Evolutionary conservation across 1,284 basidiomycete species (phyloP).

Genomic region (Earliella scabrosa): DNA sequence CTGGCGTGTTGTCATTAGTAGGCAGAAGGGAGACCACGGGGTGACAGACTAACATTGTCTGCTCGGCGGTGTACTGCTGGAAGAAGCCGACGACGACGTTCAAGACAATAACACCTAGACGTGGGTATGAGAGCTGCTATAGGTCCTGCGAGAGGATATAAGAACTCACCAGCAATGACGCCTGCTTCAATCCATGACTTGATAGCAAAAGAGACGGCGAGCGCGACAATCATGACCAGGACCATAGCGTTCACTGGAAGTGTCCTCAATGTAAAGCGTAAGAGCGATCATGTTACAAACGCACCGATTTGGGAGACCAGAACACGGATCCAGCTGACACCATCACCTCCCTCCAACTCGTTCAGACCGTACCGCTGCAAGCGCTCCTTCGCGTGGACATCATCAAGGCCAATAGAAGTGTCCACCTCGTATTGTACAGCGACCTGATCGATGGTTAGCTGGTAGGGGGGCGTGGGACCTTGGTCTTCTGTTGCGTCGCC

Average conservation of each 20-base stretch:
- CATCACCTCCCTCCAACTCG: constrained; percentile 8
- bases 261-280: neutral
- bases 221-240: constrained; percentile 15
- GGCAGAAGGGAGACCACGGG: no score
- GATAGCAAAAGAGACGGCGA: constrained; percentile 18
- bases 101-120: constrained; percentile 8
- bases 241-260: constrained; percentile 13
- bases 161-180: constrained; percentile 13
- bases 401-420: neutral
- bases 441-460: neutral
- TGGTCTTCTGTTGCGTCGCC: neutral
- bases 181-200: constrained; percentile 23
- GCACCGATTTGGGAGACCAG: constrained; percentile 5
- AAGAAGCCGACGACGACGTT: constrained; percentile 47
- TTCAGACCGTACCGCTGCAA: constrained; percentile 6
- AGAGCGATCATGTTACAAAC: neutral
- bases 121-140: neutral
- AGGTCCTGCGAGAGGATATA: constrained; percentile 23
- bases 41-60: constrained; percentile 45
- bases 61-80: constrained; percentile 59
- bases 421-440: neutral
- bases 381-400: neutral
- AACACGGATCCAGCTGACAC: constrained; percentile 10
- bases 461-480: neutral
- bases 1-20: no score